Evolutionary conservation across 2,329 filamentous ascomycete species (phyloP).

Genomic region (Bipolaris sorokiniana): DNA sequence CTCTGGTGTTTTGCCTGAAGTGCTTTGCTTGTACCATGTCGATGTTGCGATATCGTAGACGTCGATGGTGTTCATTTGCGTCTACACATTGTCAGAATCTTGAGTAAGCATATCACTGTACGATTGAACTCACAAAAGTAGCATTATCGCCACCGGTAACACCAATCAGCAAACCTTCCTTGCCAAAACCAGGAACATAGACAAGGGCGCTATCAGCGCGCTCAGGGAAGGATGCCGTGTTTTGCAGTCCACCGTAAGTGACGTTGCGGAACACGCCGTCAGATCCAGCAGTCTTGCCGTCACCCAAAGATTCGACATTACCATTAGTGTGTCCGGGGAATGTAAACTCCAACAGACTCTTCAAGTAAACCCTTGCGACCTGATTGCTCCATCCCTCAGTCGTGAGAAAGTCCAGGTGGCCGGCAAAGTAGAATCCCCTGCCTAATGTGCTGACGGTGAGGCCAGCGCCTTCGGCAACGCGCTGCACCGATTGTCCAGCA

Average conservation of each 20-base stretch:
- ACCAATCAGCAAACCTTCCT: slow-evolving; percentile 76
- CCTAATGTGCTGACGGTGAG: slow-evolving; percentile 72
- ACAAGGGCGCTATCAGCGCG: slow-evolving; percentile 75
- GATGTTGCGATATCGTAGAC: slow-evolving; percentile 77
- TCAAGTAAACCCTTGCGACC: slow-evolving; percentile 70
- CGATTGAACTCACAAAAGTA: slow-evolving; percentile 62
- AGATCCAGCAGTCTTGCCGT: slow-evolving; percentile 62
- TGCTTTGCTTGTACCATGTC: slow-evolving; percentile 76
- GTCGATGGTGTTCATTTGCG: slow-evolving; percentile 74
- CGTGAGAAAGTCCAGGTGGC: slow-evolving; percentile 71
- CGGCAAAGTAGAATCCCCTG: slow-evolving; percentile 79
- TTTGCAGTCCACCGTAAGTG: slow-evolving; percentile 72
- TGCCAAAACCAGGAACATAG: slow-evolving; percentile 78
- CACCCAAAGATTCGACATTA: slow-evolving; percentile 63
- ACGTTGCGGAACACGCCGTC: slow-evolving; percentile 75
- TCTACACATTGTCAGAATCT: slow-evolving; percentile 46
- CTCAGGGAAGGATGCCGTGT: slow-evolving; percentile 70
- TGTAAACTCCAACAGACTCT: slow-evolving; percentile 76
- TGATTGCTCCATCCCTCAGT: slow-evolving; percentile 72
- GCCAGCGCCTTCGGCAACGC: slow-evolving; percentile 75
- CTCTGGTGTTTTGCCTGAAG: slow-evolving; percentile 64
- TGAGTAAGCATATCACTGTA: neutral
- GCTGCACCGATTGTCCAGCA: slow-evolving; percentile 64
- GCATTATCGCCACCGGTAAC: slow-evolving; percentile 74
- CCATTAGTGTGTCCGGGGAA: slow-evolving; percentile 72